Base-by-base conservation (phyloP, 768 basidiomycete genomes). In the Panaeolus cyanescens region DNA sequence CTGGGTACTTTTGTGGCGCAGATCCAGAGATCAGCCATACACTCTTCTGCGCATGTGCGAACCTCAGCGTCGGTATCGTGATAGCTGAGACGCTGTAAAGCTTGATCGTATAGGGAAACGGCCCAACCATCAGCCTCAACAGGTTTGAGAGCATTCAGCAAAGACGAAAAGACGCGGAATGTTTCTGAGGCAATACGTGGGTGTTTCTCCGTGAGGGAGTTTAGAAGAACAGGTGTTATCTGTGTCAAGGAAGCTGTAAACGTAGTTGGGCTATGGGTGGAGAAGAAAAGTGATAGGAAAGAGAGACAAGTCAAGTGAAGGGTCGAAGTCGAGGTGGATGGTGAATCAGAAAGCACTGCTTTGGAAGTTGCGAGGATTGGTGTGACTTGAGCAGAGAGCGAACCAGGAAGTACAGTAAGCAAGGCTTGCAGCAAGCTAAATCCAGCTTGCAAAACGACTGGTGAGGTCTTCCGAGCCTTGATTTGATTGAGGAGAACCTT, bases 11-110 rank as follows among this genome's bases (percentile, higher is more conserved):
- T 92, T 0, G 91, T 88, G 1, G 95, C 93, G 65, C 88, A 89
- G 55, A 93, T 83, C 88, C 97, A 93, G 8, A 99, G 77, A 70
- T 95, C 90, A 1, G 90, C 95, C 42, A 96, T 83, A 54, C 86
- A 87, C 32, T 90, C 87, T 67, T 98, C 90, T 0, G 95, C 95
- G 64, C 84, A 86, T 25, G 83, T 81, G 34, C 95, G 85, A 20
- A 99, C 93, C 64, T 97, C 96, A 3, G 91, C 88, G 71, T 99
- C 96, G 1, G 96, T 96, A 65, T 96, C 92, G 62, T 91, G 87
- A 50, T 84, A 89, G 55, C 79, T 83, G 34, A 99, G 75, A 56
- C 93, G 82, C 20, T 77, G 72, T 3, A 91, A 77, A 9, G 93
- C 89, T 63, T 93, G 88, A 7, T 84, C 77, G 72, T 96, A 97